These are phyloP conservation scores for Corniculantispora saksenae DNA, from an alignment of 2,329 filamentous ascomycete genomes.

Conservation along the genomic window DNA sequence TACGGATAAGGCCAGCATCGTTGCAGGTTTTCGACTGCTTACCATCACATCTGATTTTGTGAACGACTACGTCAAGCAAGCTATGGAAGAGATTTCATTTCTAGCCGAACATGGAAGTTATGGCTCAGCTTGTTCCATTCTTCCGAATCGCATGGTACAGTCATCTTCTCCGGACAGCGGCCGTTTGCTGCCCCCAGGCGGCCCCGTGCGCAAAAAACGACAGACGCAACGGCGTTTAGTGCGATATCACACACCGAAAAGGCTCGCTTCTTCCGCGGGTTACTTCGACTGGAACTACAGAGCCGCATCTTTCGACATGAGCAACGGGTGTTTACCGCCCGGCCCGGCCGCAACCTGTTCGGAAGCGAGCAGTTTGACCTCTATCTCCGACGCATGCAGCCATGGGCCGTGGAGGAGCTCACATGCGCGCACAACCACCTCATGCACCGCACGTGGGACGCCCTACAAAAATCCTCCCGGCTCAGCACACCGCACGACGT, in stretches of 20 bases:
- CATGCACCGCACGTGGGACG: not conserved
- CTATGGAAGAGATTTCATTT: not conserved
- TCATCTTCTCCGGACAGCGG: not conserved
- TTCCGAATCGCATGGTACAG: not conserved
- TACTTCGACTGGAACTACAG: not conserved
- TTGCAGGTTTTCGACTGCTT: not conserved
- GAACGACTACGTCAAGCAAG: not conserved
- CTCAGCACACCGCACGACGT: not conserved
- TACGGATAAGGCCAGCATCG: not conserved
- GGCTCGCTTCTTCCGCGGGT: not conserved
- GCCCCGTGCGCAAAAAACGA: not conserved
- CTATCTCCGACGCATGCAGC: not conserved
- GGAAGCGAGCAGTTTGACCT: not conserved
- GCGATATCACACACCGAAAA: not conserved
- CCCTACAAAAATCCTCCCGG: not conserved
- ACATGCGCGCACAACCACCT: not conserved
- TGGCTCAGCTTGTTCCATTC: not conserved
- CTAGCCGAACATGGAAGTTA: not conserved
- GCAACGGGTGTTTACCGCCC: not conserved
- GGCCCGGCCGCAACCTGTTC: no score
- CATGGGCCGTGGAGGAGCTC: slow-evolving; percentile 1
- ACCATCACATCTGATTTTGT: not conserved
- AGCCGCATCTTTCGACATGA: not conserved
- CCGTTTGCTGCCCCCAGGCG: not conserved
- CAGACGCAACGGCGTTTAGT: not conserved